phyloP scores from a whole-genome alignment of 2,329 filamentous ascomycete species.

The Dothidotthia symphoricarpi region DNA sequence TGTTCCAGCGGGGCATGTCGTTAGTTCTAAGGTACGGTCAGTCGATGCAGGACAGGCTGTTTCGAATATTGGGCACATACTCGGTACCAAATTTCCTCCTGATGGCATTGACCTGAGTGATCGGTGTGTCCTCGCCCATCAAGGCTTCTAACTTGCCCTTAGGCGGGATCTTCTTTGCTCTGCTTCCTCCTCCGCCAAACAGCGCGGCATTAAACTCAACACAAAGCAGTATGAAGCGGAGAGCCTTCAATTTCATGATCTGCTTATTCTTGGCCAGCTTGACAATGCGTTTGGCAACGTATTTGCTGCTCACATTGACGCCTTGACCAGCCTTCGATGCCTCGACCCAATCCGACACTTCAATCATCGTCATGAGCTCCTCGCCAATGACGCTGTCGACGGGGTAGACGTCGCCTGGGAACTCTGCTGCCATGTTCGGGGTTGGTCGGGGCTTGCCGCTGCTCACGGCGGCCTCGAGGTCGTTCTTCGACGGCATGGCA shows the following conservation, averaged over 20 bases:
- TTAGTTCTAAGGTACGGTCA: slow-evolving; percentile 27
- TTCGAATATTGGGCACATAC: too few relatives aligned
- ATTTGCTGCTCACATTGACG: slow-evolving; percentile 60
- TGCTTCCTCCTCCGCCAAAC: slow-evolving; percentile 30
- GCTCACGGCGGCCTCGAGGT: slow-evolving; percentile 64
- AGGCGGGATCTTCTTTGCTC: slow-evolving; percentile 54
- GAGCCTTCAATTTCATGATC: slow-evolving; percentile 48
- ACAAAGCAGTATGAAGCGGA: slow-evolving; percentile 51
- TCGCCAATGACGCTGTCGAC: slow-evolving; percentile 64
- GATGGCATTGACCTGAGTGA: slow-evolving; percentile 29
- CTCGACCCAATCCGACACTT: slow-evolving; percentile 73
- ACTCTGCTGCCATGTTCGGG: slow-evolving; percentile 65
- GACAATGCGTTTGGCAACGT: slow-evolving; percentile 63
- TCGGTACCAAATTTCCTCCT: slow-evolving; percentile 62
- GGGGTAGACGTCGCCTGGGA: slow-evolving; percentile 71
- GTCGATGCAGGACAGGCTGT: background rate
- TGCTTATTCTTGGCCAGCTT: slow-evolving; percentile 56
- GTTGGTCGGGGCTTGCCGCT: slow-evolving; percentile 70
- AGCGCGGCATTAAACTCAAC: slow-evolving; percentile 50
- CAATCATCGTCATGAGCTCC: slow-evolving; percentile 65
- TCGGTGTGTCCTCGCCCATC: slow-evolving; percentile 46
- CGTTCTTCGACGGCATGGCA: slow-evolving; percentile 65
- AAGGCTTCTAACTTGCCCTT: slow-evolving; percentile 66
- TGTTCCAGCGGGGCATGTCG: slow-evolving; percentile 68
- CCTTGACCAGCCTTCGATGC: slow-evolving; percentile 58